Base-by-base conservation (phyloP, 768 basidiomycete species). In the Phanerochaete sordida region DNA sequence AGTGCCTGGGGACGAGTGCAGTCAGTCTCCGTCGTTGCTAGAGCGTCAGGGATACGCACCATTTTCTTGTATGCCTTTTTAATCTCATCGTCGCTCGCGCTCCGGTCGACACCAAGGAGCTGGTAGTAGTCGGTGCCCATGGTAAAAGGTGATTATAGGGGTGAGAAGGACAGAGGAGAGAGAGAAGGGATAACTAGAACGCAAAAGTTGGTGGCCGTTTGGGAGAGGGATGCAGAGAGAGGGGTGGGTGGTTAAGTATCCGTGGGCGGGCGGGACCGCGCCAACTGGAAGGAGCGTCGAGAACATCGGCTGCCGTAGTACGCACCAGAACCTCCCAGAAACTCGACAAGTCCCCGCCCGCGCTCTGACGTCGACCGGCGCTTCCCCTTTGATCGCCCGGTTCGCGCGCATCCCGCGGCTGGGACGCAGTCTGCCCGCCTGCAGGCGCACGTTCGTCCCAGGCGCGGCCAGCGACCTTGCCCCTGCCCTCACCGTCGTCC, bases 61-160 rank as follows among this genome's bases (percentile, higher is more conserved):
- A 92, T 91, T 76, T 95, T 95, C 83, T 95, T 95, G 82, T 94
- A 95, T 0, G 91, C 95, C 66, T 86, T 90, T 76, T 97, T 98
- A 69, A 98, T 90, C 11, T 90, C 87, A 68, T 95, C 91, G 8
- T 94, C 93, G 1, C 74, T 73, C 45, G 95, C 96, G 45, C 77
- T 75, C 73, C 84, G 90, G 65, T 76, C 73, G 56, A 98, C 70
- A 62, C 90, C 93, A 24, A 98, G 80, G 0, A 85, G 74, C 67
- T 87, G 84, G 84, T 98, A 98, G 77, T 95, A 98, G 79, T 96
- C 91, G 68, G 80, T 78, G 62, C 90, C 91, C 90, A 92, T 93
- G 45, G 60, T 37, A 19, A 48, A 23, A 48, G 47, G 16, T 19
- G n/a, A 26, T 37, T 23, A n/a, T 33, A 49, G 26, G 23, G 53